Percentiles rank a stretch among this genome's conserved stretches.
These are phyloP conservation scores for Leucogyrophana mollusca DNA, from an alignment of 768 basidiomycete species.

Conservation along the genomic window DNA sequence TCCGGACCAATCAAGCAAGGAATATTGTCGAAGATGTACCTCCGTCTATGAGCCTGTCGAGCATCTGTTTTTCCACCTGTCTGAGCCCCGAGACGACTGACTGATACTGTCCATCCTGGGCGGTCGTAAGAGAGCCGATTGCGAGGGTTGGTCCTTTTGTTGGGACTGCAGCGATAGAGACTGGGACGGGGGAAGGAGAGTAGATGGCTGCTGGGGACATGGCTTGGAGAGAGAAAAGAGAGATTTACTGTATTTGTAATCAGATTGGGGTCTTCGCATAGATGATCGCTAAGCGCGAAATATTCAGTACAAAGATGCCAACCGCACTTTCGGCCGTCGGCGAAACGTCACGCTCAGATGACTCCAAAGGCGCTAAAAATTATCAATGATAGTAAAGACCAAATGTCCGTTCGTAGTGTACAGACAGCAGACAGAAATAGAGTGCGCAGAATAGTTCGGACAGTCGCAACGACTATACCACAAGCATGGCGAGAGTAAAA, in stretches of 20 bases:
- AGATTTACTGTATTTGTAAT: background rate
- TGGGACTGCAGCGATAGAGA: conserved; percentile 20
- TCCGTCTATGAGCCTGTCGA: conserved; percentile 79
- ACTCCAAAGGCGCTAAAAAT: too few species aligned
- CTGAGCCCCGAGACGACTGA: conserved; percentile 57
- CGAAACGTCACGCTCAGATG: too few species aligned
- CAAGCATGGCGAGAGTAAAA: too few species aligned
- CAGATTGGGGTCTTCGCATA: too few species aligned
- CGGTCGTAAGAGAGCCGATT: conserved; percentile 77
- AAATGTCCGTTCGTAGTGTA: too few species aligned
- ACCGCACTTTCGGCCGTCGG: too few species aligned
- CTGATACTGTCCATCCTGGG: conserved; percentile 80
- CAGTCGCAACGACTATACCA: too few species aligned
- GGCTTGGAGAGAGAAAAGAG: conserved; percentile 1
- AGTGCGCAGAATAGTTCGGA: too few species aligned
- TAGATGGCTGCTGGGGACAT: conserved; percentile 69
- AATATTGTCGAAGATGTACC: conserved; percentile 42
- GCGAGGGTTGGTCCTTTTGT: conserved; percentile 56
- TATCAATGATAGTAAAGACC: too few species aligned
- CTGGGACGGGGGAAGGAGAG: conserved; percentile 14
- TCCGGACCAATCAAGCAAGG: background rate
- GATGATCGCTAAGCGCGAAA: too few species aligned
- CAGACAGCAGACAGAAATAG: too few species aligned
- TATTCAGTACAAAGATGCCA: too few species aligned
- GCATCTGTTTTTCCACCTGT: conserved; percentile 72